Evolutionary conservation across 169 alveolate genomes (phyloP).

Genomic region (Plasmodium billcollinsi): DNA sequence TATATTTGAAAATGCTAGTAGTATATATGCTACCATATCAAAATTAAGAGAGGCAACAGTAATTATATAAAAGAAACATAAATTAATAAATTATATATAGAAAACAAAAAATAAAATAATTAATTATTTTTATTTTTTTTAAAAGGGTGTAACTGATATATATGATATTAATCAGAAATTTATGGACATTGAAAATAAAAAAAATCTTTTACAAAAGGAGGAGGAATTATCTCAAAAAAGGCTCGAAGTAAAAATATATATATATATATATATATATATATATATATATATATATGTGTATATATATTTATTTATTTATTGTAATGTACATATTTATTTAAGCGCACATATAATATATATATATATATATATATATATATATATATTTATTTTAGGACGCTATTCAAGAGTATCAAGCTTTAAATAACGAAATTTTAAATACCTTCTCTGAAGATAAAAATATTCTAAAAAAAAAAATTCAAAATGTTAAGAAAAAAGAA

Average conservation of each 20-base stretch:
- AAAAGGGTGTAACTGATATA: conserved; percentile 72
- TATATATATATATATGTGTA: background rate
- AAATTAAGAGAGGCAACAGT: conserved; percentile 76
- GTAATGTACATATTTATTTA: background rate
- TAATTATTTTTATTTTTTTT: background rate
- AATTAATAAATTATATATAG: background rate
- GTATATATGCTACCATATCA: conserved; percentile 72
- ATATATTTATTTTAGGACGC: conserved; percentile 24
- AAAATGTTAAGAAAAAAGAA: conserved; percentile 19
- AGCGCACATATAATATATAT: background rate
- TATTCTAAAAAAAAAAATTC: conserved; percentile 41
- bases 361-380: conserved; percentile 6
- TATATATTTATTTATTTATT: background rate
- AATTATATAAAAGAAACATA: conserved; percentile 1
- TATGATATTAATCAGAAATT: conserved; percentile 71
- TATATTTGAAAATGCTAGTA: conserved; percentile 75
- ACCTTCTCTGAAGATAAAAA: conserved; percentile 59
- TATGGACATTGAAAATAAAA: conserved; percentile 69
- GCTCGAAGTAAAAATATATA: conserved; percentile 44
- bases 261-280: background rate
- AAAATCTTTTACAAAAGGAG: conserved; percentile 56
- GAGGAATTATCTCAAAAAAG: conserved; percentile 56
- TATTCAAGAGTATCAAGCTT: conserved; percentile 32
- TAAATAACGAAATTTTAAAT: conserved; percentile 58
- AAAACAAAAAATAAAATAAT: background rate